A percentile compares a stretch with the other conserved stretches of the same genome.
Conservation (phyloP, 768 basidiomycete genomes). For the Fomitopsis serialis region DNA sequence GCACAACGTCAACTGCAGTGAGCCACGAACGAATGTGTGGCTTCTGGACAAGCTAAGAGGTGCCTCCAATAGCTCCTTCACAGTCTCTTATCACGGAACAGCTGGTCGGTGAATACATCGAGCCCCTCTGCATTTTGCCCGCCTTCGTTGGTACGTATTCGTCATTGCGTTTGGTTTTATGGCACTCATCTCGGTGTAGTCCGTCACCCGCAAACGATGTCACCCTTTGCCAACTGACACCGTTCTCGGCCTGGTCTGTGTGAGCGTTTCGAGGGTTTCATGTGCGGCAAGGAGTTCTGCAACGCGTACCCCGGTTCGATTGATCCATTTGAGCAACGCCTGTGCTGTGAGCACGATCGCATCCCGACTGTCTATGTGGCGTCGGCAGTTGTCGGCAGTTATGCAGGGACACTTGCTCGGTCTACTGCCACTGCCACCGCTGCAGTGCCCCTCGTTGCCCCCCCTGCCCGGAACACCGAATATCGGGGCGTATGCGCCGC, state of each 20-base stretch:
- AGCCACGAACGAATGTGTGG: constrained; percentile 92
- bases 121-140: constrained; percentile 93
- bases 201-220: constrained; percentile 99
- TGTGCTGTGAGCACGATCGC: constrained; percentile 94
- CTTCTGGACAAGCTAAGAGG: constrained; percentile 82
- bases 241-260: constrained; percentile 95
- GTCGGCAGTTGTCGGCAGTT: too few species aligned
- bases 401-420: too few species aligned
- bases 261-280: constrained; percentile 97
- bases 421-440: too few species aligned
- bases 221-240: constrained; percentile 97
- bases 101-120: constrained; percentile 98
- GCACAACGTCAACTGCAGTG: constrained; percentile 96
- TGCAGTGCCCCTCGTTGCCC: too few species aligned
- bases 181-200: constrained; percentile 36
- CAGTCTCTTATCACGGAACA: constrained; percentile 21
- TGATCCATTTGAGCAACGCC: constrained; percentile 93
- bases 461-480: too few species aligned
- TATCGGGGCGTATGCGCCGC: too few species aligned
- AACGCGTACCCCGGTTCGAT: constrained; percentile 99
- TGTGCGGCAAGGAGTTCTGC: constrained; percentile 97
- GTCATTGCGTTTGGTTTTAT: not conserved
- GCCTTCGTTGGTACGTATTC: constrained; percentile 77
- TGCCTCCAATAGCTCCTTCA: not conserved
- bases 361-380: too few species aligned